These are phyloP conservation scores for Bassia scoparia DNA, from an alignment of 148 eudicot species.

Conservation along the genomic window DNA sequence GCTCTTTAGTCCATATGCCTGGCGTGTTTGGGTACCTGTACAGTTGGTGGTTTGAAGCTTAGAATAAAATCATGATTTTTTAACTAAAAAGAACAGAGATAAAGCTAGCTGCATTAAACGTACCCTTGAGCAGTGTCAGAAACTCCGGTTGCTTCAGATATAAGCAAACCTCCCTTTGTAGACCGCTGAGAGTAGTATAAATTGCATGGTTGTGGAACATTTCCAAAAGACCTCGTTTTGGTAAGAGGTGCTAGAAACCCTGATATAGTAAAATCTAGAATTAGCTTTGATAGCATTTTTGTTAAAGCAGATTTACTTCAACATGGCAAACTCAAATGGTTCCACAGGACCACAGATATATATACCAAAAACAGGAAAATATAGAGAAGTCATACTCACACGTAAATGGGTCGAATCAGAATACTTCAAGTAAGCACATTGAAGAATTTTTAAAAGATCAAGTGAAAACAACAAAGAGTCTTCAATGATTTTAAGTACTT, in stretches of 20 bases:
- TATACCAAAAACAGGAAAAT: too few species aligned
- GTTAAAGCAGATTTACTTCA: not conserved
- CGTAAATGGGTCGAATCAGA: too few species aligned
- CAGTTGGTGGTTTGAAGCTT: not conserved
- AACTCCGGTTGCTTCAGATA: slow-evolving; percentile 42
- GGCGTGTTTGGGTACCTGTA: slow-evolving; percentile 31
- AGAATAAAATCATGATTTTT: not conserved
- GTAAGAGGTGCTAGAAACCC: slow-evolving; percentile 43
- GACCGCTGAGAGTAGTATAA: slow-evolving; percentile 47
- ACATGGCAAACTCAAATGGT: too few species aligned
- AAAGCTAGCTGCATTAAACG: not conserved
- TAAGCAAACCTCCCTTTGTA: slow-evolving; percentile 45
- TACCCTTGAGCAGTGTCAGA: slow-evolving; percentile 49
- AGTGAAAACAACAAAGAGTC: too few species aligned
- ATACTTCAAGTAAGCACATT: too few species aligned
- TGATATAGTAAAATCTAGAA: slow-evolving; percentile 9
- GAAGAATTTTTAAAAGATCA: too few species aligned
- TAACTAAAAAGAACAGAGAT: not conserved
- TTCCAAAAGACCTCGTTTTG: slow-evolving; percentile 35
- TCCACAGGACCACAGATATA: too few species aligned
- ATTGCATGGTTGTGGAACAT: slow-evolving; percentile 47
- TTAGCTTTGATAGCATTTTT: not conserved
- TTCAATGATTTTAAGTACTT: too few species aligned
- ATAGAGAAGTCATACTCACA: too few species aligned
- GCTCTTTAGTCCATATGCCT: slow-evolving; percentile 49